Conservation (phyloP, 306 rosid genomes). For the Citrullus colocynthis region DNA sequence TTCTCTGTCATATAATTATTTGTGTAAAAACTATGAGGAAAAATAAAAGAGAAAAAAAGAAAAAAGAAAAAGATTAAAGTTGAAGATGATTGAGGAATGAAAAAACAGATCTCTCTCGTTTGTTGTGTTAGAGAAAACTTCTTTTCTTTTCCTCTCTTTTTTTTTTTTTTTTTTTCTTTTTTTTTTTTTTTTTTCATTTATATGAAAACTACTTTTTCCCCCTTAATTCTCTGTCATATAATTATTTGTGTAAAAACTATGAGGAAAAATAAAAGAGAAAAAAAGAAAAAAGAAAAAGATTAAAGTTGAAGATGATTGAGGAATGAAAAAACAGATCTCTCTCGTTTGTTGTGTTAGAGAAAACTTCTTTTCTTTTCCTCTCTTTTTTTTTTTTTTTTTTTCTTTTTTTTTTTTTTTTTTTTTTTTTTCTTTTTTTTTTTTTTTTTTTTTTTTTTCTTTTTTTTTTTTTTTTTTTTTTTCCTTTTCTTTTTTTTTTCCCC, state of each 20-base stretch:
- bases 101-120: slow-evolving; percentile 42
- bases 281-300: background rate
- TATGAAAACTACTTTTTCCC: background rate
- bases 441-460: background rate
- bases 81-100: slow-evolving; percentile 58
- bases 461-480: background rate
- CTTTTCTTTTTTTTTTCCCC: background rate
- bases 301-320: slow-evolving; percentile 51
- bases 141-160: background rate
- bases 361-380: background rate
- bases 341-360: slow-evolving; percentile 34
- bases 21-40: slow-evolving; percentile 17
- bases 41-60: background rate
- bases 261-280: background rate
- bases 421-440: background rate
- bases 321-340: slow-evolving; percentile 51
- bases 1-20: background rate
- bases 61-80: slow-evolving; percentile 23
- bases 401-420: background rate
- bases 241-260: slow-evolving; percentile 21
- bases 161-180: background rate
- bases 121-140: slow-evolving; percentile 24
- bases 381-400: background rate
- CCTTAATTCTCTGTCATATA: background rate
- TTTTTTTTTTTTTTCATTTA: background rate